These are phyloP conservation scores for Xanthoconium stramineum DNA, from an alignment of 768 basidiomycete genomes.

Conservation along the genomic window DNA sequence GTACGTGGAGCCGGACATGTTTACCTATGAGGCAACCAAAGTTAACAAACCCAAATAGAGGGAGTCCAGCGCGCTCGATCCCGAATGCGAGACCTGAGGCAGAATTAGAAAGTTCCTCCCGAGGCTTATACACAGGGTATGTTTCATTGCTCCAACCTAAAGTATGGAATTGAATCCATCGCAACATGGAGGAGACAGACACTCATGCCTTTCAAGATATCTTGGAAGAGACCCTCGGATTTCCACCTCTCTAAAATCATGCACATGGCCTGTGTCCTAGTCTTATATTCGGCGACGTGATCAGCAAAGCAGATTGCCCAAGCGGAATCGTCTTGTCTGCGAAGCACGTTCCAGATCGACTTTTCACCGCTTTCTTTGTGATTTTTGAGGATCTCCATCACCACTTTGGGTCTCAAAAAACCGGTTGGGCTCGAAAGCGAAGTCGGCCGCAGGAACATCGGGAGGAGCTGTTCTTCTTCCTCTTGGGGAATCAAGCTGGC, in stretches of 20 bases:
- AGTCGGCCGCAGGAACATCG: slow-evolving; percentile 16
- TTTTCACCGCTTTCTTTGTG: slow-evolving; percentile 1
- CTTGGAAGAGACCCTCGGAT: slow-evolving; percentile 13
- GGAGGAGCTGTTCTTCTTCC: slow-evolving; percentile 21
- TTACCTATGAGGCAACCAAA: slow-evolving; percentile 43
- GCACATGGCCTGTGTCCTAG: slow-evolving; percentile 15
- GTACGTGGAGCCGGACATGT: not conserved
- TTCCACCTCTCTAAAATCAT: slow-evolving; percentile 16
- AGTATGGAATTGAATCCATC: not conserved
- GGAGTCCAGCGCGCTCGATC: slow-evolving; percentile 42
- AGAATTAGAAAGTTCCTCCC: not conserved
- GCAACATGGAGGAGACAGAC: not conserved
- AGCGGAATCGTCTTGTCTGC: slow-evolving; percentile 1
- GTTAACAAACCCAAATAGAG: slow-evolving; percentile 43
- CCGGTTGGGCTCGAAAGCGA: slow-evolving; percentile 16
- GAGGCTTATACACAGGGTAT: slow-evolving; percentile 26
- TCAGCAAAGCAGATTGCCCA: slow-evolving; percentile 24
- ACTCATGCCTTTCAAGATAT: slow-evolving; percentile 19
- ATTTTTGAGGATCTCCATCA: slow-evolving; percentile 10
- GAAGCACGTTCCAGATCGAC: not conserved
- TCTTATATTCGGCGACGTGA: slow-evolving; percentile 9
- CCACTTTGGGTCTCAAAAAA: slow-evolving; percentile 17
- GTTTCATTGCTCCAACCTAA: slow-evolving; percentile 25
- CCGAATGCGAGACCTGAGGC: slow-evolving; percentile 31
- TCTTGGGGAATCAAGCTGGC: not conserved